Percentiles rank a stretch among this genome's conserved stretches.
Conservation (phyloP, 2,329 filamentous ascomycete genomes). For the Colletotrichum plurivorum region DNA sequence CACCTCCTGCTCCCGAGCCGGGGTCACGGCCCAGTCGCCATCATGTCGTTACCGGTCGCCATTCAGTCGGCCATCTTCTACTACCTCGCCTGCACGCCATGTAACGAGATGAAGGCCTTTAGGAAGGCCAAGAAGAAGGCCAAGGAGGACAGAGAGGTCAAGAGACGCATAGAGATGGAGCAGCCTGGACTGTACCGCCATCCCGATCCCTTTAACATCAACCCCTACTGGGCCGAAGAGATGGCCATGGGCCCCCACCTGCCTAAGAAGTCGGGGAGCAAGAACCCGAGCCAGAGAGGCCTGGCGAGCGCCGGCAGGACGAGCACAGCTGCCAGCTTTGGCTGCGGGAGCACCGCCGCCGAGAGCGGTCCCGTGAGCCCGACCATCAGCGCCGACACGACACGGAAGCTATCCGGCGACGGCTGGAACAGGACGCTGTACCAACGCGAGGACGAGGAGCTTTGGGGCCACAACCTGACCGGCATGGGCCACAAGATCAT, state of each 20-base stretch:
- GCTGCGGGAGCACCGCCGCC: slow-evolving; percentile 53
- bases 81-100: slow-evolving; percentile 83
- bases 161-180: slow-evolving; percentile 74
- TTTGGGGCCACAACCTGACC: slow-evolving; percentile 79
- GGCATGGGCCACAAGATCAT: slow-evolving; percentile 69
- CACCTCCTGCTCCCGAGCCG: slow-evolving; percentile 26
- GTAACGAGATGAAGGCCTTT: slow-evolving; percentile 78
- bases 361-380: slow-evolving; percentile 54
- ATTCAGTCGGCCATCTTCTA: slow-evolving; percentile 86
- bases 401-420: slow-evolving; percentile 60
- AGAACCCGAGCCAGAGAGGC: slow-evolving; percentile 71
- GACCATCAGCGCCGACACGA: slow-evolving; percentile 64
- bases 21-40: slow-evolving; percentile 33
- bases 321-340: slow-evolving; percentile 61
- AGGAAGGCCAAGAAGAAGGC: slow-evolving; percentile 80
- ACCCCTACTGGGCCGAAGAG: slow-evolving; percentile 90
- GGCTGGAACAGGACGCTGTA: slow-evolving; percentile 86
- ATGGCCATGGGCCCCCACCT: slow-evolving; percentile 85
- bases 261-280: slow-evolving; percentile 72
- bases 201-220: slow-evolving; percentile 86
- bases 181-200: slow-evolving; percentile 84
- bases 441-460: slow-evolving; percentile 88
- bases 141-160: slow-evolving; percentile 75
- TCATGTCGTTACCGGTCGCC: slow-evolving; percentile 67
- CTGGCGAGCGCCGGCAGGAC: slow-evolving; percentile 66